A percentile compares a stretch with the other conserved stretches of the same genome.
Conservation (phyloP, 495 filamentous ascomycete genomes). For the Podospora anserina region DNA sequence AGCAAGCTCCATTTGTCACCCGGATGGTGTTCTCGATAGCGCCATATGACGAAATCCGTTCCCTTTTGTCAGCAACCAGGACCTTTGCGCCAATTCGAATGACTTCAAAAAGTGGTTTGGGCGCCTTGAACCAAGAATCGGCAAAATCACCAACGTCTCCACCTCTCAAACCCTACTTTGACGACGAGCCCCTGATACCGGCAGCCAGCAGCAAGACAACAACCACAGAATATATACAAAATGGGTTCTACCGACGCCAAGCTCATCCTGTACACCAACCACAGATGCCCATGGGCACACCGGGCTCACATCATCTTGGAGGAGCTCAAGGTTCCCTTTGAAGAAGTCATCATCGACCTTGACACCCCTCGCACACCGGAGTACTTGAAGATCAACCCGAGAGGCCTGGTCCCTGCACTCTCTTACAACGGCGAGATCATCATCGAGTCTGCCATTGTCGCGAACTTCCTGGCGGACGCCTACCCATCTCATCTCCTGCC, state of each 20-base stretch:
- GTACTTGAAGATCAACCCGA: constrained; percentile 83
- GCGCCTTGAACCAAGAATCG: background rate
- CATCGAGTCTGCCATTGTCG: constrained; percentile 68
- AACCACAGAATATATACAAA: background rate
- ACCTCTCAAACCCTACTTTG: background rate
- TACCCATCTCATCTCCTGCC: constrained; percentile 54
- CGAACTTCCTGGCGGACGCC: constrained; percentile 64
- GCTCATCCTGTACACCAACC: constrained; percentile 70
- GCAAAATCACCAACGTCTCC: background rate
- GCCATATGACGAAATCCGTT: constrained; percentile 28
- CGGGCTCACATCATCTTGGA: constrained; percentile 74
- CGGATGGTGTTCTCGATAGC: constrained; percentile 16
- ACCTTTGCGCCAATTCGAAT: background rate
- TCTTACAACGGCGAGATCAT: constrained; percentile 70
- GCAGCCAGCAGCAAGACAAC: background rate
- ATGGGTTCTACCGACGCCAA: constrained; percentile 38
- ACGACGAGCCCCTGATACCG: background rate
- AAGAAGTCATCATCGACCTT: constrained; percentile 80
- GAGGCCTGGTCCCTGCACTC: constrained; percentile 74
- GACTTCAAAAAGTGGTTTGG: background rate
- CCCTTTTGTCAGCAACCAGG: constrained; percentile 11
- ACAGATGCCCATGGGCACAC: constrained; percentile 76
- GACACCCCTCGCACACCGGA: constrained; percentile 68
- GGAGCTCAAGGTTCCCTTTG: constrained; percentile 68
- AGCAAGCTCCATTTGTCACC: constrained; percentile 11